Base-by-base conservation (phyloP, 2,329 filamentous ascomycete species). In the Fusarium buxicola region DNA sequence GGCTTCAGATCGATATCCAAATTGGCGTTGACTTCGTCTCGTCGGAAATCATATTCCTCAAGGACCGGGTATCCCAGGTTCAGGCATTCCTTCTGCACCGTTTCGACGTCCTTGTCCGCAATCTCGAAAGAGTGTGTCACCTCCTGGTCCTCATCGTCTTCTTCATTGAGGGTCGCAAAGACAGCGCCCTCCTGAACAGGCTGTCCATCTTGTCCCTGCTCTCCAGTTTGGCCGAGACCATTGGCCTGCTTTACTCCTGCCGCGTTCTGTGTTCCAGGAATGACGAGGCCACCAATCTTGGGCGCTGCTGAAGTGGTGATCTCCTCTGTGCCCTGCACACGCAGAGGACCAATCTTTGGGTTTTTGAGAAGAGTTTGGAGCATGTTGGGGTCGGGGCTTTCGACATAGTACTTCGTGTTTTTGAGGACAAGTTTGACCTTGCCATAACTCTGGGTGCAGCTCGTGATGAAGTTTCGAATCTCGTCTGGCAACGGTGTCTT, bases 1-100 rank as follows among this genome's bases (percentile, higher is more conserved):
- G 94, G 94, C 69, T 91, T 91, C 44, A 98, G 82, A 74, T 98
- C 94, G 68, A 99, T 99, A 55, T 98, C 93, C 31, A 99, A 81
- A 46, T 92, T 97, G 1, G 94, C 87, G 71, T 98, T 99, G 68
- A 88, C 85, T 59, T 91, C 87, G 74, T 99, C 95, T 68, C 95
- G 94, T 55, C 93, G 86, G 76, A 98, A 99, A 75, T 99, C 95
- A 76, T 99, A 99, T 77, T 99, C 95, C 75, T 98, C 94, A 8
- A 97, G 86, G 8, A 97, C 89, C 4, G 95, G 95, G 61, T 92
- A 90, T 24, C 90, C 90, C 46, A 99, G 87, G 40, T 91, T 90
- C 48, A 96, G 85, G 72, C 95, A 98, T 57, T 92, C 90, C 76
- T 95, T 93, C 72, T 96, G 92, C 2, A 98, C 94, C 3, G 84